Base-by-base conservation (phyloP, 768 basidiomycete species). In the Tulasnella sp. region DNA sequence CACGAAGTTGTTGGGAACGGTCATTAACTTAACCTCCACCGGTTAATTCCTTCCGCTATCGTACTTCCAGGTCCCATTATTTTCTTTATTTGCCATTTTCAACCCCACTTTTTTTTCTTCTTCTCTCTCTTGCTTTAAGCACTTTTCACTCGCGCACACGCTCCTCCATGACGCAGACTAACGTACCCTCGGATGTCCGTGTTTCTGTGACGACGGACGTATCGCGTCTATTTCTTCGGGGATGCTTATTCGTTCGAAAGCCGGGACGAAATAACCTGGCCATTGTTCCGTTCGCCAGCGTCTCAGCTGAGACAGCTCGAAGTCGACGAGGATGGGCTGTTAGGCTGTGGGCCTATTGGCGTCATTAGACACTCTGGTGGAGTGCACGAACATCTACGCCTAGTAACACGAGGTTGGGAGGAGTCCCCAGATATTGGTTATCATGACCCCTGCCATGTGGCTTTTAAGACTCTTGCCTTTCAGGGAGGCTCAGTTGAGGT, bases 1-100 rank as follows among this genome's bases (percentile, higher is more conserved):
- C 64, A 37, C 16, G 64, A 69, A 9, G 18, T 18, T 18, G 14
- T 69, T 69, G 28, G 11, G 12, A 22, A 69, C 64, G 64, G 64
- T 69, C 28, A 31, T 69, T 69, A 69, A 69, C 64, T 69, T 69
- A 28, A 69, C 64, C 64, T 69, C 34, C 64, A 69, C 64, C 64
- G 64, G 64, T 69, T 37, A 69, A 69, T 69, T 69, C 64, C 28
- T 69, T 69, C 64, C 64, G 34, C 64, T 69, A 69, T 69, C 31
- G 64, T 69, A 69, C 64, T 69, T 69, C 34, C 64, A 69, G 64
- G 34, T 16, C 64, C 64, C 64, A 69, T 34, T 69, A 69, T 69
- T 69, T 69, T 37, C 64, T 69, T 69, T 69, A 37, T 69, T 69
- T 69, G 64, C 64, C 20, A 69, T 34, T 69, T 69, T 69, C 31